phyloP scores from a whole-genome alignment of 164 flowering plant species.

The Taxillus chinensis region DNA sequence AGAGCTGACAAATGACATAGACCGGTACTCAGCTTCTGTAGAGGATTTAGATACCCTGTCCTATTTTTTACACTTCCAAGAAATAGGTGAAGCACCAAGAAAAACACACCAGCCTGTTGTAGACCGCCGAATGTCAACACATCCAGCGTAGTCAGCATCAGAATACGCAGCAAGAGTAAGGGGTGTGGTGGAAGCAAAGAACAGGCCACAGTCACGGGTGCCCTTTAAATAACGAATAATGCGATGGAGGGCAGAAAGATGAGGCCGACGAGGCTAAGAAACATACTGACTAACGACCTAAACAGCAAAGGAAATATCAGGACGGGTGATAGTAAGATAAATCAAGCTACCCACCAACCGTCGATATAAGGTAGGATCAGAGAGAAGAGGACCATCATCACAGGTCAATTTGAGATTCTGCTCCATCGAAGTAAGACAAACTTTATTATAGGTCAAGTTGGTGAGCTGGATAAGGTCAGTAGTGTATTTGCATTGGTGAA shows the following conservation, averaged over 20 bases:
- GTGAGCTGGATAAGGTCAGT: neutral
- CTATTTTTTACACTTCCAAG: slow-evolving; percentile 9
- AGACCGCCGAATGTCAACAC: slow-evolving; percentile 8
- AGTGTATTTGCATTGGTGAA: neutral
- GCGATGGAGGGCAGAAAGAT: neutral
- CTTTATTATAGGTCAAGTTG: neutral
- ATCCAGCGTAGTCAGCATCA: slow-evolving; percentile 14
- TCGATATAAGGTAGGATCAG: slow-evolving; percentile 1
- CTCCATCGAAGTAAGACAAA: neutral
- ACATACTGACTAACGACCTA: slow-evolving; percentile 7
- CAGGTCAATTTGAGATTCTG: neutral
- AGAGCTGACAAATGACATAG: neutral
- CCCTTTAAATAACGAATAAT: neutral
- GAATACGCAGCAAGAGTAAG: neutral
- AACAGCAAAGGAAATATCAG: slow-evolving; percentile 3
- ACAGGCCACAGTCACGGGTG: neutral
- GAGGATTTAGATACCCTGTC: slow-evolving; percentile 1
- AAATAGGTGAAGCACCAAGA: slow-evolving; percentile 5
- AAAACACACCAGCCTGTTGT: slow-evolving; percentile 3
- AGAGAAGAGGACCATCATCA: neutral
- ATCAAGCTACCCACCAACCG: slow-evolving; percentile 8
- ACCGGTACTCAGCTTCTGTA: slow-evolving; percentile 10
- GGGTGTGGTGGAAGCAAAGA: too few species aligned
- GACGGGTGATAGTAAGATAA: slow-evolving; percentile 14
- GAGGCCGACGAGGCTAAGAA: neutral